These are phyloP conservation scores for Hibiscus mutabilis DNA, from an alignment of 345 rosid species.

Conservation along the genomic window DNA sequence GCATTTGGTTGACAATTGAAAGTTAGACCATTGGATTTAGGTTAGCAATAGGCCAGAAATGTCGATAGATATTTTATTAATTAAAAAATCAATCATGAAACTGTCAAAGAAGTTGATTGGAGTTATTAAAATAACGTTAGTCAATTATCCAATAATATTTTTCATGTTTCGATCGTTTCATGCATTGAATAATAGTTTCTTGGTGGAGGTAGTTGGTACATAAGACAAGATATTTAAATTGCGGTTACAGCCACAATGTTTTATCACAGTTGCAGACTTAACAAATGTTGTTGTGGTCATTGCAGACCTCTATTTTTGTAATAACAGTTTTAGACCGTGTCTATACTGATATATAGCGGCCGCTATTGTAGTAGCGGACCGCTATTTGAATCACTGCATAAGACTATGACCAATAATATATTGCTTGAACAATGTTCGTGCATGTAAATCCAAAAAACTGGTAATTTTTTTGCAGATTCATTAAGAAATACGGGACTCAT, in stretches of 20 bases:
- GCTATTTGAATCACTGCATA: no score
- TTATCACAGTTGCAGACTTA: no score
- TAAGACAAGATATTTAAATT: no score
- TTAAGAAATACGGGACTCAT: constrained; percentile 87
- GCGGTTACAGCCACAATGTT: no score
- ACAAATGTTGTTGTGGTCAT: no score
- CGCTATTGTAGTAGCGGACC: no score
- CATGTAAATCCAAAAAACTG: neutral
- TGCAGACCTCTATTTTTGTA: no score
- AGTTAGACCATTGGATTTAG: neutral
- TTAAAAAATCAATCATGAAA: neutral
- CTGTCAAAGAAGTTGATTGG: neutral
- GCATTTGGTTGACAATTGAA: neutral
- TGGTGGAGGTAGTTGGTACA: neutral
- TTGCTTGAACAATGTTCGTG: neutral
- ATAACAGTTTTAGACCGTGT: no score
- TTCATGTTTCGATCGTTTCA: neutral
- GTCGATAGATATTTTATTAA: neutral
- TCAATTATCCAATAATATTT: neutral
- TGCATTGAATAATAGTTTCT: neutral
- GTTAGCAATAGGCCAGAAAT: neutral
- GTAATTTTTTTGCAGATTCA: constrained; percentile 50
- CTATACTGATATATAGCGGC: no score
- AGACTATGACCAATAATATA: neutral
- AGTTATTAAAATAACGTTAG: neutral